phyloP scores from a whole-genome alignment of 2,329 filamentous ascomycete species.

The Scedosporium dehoogii region DNA sequence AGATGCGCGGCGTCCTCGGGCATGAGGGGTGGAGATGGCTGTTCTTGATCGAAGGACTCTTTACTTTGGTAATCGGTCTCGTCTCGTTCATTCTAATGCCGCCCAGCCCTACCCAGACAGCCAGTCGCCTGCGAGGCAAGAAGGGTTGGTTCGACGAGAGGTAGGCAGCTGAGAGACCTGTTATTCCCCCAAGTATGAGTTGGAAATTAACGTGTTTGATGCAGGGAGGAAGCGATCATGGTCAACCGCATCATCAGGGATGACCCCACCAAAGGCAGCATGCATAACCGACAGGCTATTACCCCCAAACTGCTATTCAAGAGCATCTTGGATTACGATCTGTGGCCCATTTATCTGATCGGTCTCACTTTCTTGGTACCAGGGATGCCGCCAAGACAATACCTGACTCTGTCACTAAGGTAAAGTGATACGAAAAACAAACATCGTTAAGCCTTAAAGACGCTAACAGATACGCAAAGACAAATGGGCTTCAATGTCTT shows the following conservation, averaged over 20 bases:
- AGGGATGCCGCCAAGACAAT: conserved; percentile 29
- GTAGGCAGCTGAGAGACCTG: conserved; percentile 9
- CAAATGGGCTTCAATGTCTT: conserved; percentile 33
- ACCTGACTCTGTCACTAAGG: conserved; percentile 41
- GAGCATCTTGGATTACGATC: conserved; percentile 43
- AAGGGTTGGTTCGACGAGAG: conserved; percentile 50
- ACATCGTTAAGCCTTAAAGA: too few relatives aligned
- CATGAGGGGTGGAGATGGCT: conserved; percentile 36
- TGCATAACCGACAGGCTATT: conserved; percentile 51
- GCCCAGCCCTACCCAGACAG: conserved; percentile 37
- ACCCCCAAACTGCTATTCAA: conserved; percentile 39
- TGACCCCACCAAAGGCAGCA: conserved; percentile 48
- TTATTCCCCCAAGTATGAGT: not conserved
- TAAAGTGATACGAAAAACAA: too few relatives aligned
- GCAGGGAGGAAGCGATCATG: conserved; percentile 46
- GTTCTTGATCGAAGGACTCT: conserved; percentile 42
- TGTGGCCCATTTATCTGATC: conserved; percentile 27
- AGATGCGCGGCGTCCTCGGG: conserved; percentile 25
- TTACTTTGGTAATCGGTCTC: conserved; percentile 38
- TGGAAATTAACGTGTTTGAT: not conserved
- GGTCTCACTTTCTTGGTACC: conserved; percentile 1
- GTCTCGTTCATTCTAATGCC: conserved; percentile 47
- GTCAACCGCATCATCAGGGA: conserved; percentile 50
- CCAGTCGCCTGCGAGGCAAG: conserved; percentile 40
- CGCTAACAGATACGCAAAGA: conserved; percentile 8